Percentiles rank a stretch among this genome's conserved stretches.
Conservation (phyloP, 2,329 filamentous ascomycete species). For the Cercospora citrullina region DNA sequence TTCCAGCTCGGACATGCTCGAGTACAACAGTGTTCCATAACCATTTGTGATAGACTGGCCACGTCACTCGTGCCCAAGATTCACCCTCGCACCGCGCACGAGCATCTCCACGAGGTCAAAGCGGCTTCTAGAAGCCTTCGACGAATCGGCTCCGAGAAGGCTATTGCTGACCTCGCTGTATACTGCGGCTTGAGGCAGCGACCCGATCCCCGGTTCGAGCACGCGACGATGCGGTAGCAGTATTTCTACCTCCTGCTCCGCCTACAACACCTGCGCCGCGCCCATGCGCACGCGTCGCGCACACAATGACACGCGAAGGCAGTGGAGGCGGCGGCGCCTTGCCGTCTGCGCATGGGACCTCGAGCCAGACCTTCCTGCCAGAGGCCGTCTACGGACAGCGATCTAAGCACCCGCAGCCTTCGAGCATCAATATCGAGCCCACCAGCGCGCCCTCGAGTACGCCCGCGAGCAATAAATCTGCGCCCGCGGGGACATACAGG, state of each 20-base stretch:
- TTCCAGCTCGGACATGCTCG: not conserved
- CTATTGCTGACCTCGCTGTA: slow-evolving; percentile 7
- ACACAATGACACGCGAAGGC: slow-evolving; percentile 15
- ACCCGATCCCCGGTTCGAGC: not conserved
- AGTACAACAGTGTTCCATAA: not conserved
- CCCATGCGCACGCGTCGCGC: slow-evolving; percentile 12
- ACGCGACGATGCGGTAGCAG: slow-evolving; percentile 2
- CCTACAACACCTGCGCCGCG: slow-evolving; percentile 1
- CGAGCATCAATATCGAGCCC: slow-evolving; percentile 24
- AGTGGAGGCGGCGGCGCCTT: slow-evolving; percentile 9
- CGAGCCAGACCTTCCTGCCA: slow-evolving; percentile 6
- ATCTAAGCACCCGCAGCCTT: slow-evolving; percentile 35
- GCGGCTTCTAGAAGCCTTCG: slow-evolving; percentile 1
- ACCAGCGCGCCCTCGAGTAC: slow-evolving; percentile 24
- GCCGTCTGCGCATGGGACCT: slow-evolving; percentile 3
- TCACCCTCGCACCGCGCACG: not conserved
- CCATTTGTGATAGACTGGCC: not conserved
- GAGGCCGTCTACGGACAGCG: slow-evolving; percentile 27
- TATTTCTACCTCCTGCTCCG: not conserved
- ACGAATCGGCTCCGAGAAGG: slow-evolving; percentile 4
- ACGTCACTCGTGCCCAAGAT: not conserved
- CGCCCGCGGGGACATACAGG: slow-evolving; percentile 18
- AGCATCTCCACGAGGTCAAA: not conserved
- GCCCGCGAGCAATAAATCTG: slow-evolving; percentile 20
- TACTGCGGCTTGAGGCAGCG: not conserved